Evolutionary conservation across 2,329 filamentous ascomycete genomes (phyloP), one percentile per base, ranked within the genome.

Genomic region (Ceratocystiopsis minuta): DNA sequence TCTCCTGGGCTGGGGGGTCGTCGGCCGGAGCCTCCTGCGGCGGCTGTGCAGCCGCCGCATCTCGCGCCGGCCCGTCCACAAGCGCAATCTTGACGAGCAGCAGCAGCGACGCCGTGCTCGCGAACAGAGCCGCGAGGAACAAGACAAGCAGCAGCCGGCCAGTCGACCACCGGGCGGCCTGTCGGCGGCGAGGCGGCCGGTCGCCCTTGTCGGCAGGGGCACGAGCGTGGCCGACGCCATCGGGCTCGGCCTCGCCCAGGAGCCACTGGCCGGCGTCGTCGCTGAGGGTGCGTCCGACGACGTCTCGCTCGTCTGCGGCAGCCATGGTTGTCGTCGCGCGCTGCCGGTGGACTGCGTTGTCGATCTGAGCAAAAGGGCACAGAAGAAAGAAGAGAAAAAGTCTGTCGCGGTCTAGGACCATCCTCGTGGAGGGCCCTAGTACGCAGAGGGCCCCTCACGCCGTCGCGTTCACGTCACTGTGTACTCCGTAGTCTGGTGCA

Each of bases 11-110:
- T 6, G 31, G 36, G 13, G 43, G 24, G 2, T n/a, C 20, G 4
- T 20, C 20, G 24, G 24, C 7, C 24, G 24, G 24, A 10, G 24
- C 6, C 2, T 28, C 24, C 11, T 28, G 24, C 7, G 24, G 24
- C 24, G 24, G 24, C 24, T 28, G 24, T 28, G 24, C 20, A 2
- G 13, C 12, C 4, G 16, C 5, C 7, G 32, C 10, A 4, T 32
- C 37, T 1, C 10, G 14, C 13, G 20, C 31, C 6, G 18, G 6
- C 3, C 28, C 15, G 38, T 45, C 46, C 14, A 46, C 42, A 13
- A 49, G 34, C 10, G 40, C 45, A 31, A 50, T 42, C 40, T 50
- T 47, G 36, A 47, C 20, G n/a, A 50, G 42, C 2, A 50, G 14
- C 6, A 50, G 39, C 17, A 48, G 34, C 14, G 45, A 31, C 20